phyloP scores from a whole-genome alignment of 202 grass and related monocot species.

The Panicum virgatum region DNA sequence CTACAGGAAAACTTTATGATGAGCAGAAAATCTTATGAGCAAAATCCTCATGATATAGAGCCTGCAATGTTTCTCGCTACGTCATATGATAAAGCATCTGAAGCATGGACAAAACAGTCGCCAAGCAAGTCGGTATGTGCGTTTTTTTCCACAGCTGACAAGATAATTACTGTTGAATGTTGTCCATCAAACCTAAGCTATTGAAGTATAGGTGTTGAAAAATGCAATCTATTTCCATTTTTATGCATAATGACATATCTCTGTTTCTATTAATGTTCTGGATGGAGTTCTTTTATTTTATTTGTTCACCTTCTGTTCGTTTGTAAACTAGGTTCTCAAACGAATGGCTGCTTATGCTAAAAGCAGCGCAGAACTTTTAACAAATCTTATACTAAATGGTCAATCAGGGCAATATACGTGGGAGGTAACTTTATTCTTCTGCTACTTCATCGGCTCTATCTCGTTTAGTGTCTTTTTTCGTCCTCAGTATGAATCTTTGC shows the following conservation, averaged over 20 bases:
- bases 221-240: constrained; percentile 16
- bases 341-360: constrained; percentile 78
- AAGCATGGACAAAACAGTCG: constrained; percentile 88
- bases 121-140: constrained; percentile 72
- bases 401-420: constrained; percentile 69
- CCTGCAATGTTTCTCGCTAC: constrained; percentile 85
- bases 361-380: constrained; percentile 84
- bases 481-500: constrained; percentile 3
- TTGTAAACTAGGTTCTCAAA: constrained; percentile 71
- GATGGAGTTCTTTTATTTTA: constrained; percentile 12
- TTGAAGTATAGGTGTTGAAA: background rate
- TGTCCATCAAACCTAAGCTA: background rate
- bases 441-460: constrained; percentile 12
- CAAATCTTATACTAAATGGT: constrained; percentile 67
- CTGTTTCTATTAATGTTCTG: background rate
- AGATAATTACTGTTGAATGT: background rate
- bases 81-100: constrained; percentile 91
- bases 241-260: background rate
- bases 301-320: constrained; percentile 16
- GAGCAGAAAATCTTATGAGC: constrained; percentile 74
- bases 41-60: constrained; percentile 71
- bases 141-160: constrained; percentile 11
- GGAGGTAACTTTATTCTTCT: constrained; percentile 63
- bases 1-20: constrained; percentile 80
- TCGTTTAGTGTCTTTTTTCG: background rate